Percentiles rank a stretch among this genome's conserved stretches.
phyloP scores from a whole-genome alignment of 1,139 yeast species.

The Zhuliangozyma blackwelliae region DNA sequence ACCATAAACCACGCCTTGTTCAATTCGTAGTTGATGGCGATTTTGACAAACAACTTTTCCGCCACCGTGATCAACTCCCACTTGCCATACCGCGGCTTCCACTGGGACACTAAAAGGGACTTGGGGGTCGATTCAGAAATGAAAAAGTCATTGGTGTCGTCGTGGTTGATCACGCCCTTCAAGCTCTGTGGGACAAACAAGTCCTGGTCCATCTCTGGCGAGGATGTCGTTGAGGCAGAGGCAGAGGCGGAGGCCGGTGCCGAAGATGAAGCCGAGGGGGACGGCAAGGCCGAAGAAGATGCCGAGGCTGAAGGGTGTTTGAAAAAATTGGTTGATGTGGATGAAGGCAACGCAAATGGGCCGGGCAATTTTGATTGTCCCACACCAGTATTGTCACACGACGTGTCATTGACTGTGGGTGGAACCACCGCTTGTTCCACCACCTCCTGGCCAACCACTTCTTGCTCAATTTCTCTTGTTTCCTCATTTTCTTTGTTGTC shows the following conservation, averaged over 20 bases:
- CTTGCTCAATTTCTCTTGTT: neutral
- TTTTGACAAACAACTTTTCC: conserved; percentile 34
- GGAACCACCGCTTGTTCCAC: too few relatives aligned
- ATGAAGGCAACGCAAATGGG: conserved; percentile 45
- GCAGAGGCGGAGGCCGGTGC: conserved; percentile 15
- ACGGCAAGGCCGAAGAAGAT: conserved; percentile 12
- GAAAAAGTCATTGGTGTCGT: conserved; percentile 37
- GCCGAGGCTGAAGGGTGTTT: conserved; percentile 17
- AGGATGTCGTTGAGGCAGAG: conserved; percentile 8
- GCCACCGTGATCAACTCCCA: conserved; percentile 44
- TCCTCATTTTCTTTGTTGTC: neutral
- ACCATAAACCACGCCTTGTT: conserved; percentile 37
- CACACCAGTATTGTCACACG: neutral
- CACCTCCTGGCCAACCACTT: neutral
- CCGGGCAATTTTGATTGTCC: conserved; percentile 22
- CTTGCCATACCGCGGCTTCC: conserved; percentile 42
- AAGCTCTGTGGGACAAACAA: conserved; percentile 32
- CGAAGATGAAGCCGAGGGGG: conserved; percentile 40
- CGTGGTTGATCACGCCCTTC: conserved; percentile 38
- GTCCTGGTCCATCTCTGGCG: conserved; percentile 2
- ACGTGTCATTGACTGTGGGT: neutral
- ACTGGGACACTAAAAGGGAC: conserved; percentile 38
- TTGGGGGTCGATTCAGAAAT: conserved; percentile 33
- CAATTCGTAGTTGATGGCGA: conserved; percentile 33
- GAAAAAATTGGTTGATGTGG: conserved; percentile 41